Evolutionary conservation across 306 rosid genomes (phyloP), one percentile per base, ranked within the genome.

Genomic region (Lathyrus sativus): DNA sequence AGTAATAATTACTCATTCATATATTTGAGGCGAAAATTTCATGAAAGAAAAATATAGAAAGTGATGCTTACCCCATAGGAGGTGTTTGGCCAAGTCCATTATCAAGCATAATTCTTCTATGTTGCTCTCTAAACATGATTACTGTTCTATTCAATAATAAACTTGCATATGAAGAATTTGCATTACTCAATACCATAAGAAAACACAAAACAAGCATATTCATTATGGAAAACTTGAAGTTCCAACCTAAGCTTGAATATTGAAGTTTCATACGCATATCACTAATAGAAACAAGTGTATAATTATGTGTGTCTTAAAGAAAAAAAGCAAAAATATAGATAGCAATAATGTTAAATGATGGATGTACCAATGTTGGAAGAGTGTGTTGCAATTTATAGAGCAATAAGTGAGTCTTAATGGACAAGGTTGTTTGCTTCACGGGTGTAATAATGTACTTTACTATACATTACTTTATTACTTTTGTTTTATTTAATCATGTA

Each of bases 41-140:
- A 19, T 19, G 22, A 19, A 19, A 19, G 22, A 19, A 24, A 24
- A 24, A 24, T 24, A 24, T 24, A 24, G 22, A 12, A 10, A 22
- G 24, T 1, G 7, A 33, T 35, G 43, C 61, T 68, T 81, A 87
- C 92, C 93, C 93, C 89, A 87, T 87, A 10, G 84, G 88, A 3
- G 93, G 93, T 60, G 88, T 82, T 0, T 7, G 69, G 31, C 79
- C 93, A 41, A 87, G 82, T 39, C 89, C 83, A 82, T 87, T 87
- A 12, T 9, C 67, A 28, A 78, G 26, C 9, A 84, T 63, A 62
- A 31, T 62, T 69, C 86, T 84, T 48, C 73, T 65, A 62, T 15
- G 53, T 24, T 18, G 17, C 22, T 45, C 68, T 61, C 12, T 66
- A 67, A 79, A 26, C 24, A 19, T 15, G 12, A 12, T 11, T 4